Evolutionary conservation across 2,329 filamentous ascomycete species (phyloP), one percentile per base, ranked within the genome.

Genomic region (Kalaharituber pfeilii): DNA sequence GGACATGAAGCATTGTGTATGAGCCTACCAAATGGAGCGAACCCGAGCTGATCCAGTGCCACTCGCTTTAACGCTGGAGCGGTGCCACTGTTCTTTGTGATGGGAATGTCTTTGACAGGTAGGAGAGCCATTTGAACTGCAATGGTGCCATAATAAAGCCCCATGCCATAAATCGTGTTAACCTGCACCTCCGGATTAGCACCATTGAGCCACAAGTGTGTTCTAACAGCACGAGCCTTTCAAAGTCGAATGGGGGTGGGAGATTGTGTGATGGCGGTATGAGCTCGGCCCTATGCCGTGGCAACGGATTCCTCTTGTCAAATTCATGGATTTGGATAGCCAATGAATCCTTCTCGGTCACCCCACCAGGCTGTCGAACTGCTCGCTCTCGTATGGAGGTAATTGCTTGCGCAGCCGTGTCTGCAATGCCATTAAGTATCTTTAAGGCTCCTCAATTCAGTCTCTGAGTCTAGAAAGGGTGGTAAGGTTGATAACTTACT

Each of bases 121-220:
- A 88, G 51, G 79, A 78, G 70, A 96, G 96, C 91, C 91, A 98
- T 67, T 86, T 82, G 72, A 94, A 94, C 68, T 96, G 89, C 28
- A 95, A 65, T 0, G 91, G 91, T 3, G 91, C 87, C 86, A 96
- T 95, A 66, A 84, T 78, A 71, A 96, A 95, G 9, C 62, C 62
- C 68, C 96, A 98, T 4, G 85, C 83, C 86, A 96, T 95, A 73
- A 96, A 98, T 49, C 91, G 77, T 1, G 86, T 89, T 59, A 95
- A 73, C 50, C 91, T 80, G 25, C 2, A 47, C 18, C 5, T 3
- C 11, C 5, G 24, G 25, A 22, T 11, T 4, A 20, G 42, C n/a
- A n/a, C n/a, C n/a, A n/a, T n/a, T n/a, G n/a, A n/a, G n/a, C n/a
- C n/a, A n/a, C n/a, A n/a, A n/a, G n/a, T n/a, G n/a, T n/a, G n/a